Evolutionary conservation across 192 early-diverging fungal genomes (phyloP), one percentile per base, ranked within the genome.

Genomic region (Coemansia sp.): DNA sequence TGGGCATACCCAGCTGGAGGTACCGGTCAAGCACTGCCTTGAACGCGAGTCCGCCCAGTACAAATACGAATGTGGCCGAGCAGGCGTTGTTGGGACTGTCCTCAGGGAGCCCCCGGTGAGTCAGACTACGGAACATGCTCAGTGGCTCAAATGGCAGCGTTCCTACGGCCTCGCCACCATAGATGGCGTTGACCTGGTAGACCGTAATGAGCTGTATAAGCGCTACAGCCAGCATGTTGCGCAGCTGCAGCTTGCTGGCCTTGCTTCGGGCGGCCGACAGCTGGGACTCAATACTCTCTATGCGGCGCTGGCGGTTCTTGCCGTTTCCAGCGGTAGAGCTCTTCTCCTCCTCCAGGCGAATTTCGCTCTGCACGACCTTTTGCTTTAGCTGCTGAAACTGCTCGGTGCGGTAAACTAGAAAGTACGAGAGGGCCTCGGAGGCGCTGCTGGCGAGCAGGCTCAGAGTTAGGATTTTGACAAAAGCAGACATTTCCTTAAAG

Each of bases 1-100:
- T 82, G 39, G 79, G 79, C 47, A 82, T 66, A 1, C 75, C 79
- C 35, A 82, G 72, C 69, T 77, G 71, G n/a, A 82, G 66, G 14
- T 26, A 70, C 39, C 75, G 66, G 47, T 82, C 79, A 18, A 77
- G n/a, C n/a, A 61, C 8, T 4, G 79, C 63, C 63, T 71, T 73
- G 62, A 77, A 82, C 31, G 62, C 41, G 33, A 83, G 64, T 3
- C 72, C 76, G 33, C 81, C 81, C 20, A 83, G 71, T 20, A 82
- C 64, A 72, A 82, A 82, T 23, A 82, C 50, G 70, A 82, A 82
- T 14, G 75, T 82, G 16, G 79, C 79, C 62, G 79, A 82, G 64
- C 79, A 82, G n/a, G 61, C 79, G 39, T 61, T 68, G 36, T 35
- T 28, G 0, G 72, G 66, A 41, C 64, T 68, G 65, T 70, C 75